Evolutionary conservation across 306 rosid genomes (phyloP), one percentile per base, ranked within the genome.

Genomic region (Clitoria ternatea): DNA sequence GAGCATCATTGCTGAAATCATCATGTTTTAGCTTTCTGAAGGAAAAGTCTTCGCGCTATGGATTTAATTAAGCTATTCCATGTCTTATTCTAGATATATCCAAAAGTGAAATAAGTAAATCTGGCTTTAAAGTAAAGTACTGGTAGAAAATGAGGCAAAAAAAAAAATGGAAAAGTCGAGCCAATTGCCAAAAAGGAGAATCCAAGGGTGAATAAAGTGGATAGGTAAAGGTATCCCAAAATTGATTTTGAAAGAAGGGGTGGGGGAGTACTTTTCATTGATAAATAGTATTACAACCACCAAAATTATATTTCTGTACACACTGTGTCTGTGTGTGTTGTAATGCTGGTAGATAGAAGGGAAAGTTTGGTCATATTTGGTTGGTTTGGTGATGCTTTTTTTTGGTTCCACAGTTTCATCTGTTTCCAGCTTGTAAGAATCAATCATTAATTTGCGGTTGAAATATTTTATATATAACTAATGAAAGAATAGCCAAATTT

Each of bases 1-100:
- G 59, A 67, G 44, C 80, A 84, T 85, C 86, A 84, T 87, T 87
- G 89, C 77, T 64, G 74, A 69, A 75, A 84, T 79, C 82, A 73
- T 76, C 62, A 63, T 63, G 52, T 50, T 8, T 70, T 71, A 37
- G 44, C 75, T 80, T 62, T 77, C 44, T 43, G 5, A 56, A 27
- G 61, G 61, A 61, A 27, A 19, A 15, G 3, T 47, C 62, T 89
- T 69, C 81, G 79, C 67, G 23, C 82, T 77, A 26, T 53, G 26
- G 56, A 77, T 76, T 76, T 69, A 76, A 64, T 66, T 42, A 52
- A 54, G 14, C 15, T 63, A 14, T 62, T 60, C 67, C 20, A 35
- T 73, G 72, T 74, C 66, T 70, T 70, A 69, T 40, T 56, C 63
- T 67, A 52, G 54, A 43, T 27, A 49, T 42, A 48, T 64, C 50